A percentile compares a stretch with the other conserved stretches of the same genome.
These are phyloP conservation scores for Boletus huronensis DNA, from an alignment of 768 basidiomycete species.

Conservation along the genomic window DNA sequence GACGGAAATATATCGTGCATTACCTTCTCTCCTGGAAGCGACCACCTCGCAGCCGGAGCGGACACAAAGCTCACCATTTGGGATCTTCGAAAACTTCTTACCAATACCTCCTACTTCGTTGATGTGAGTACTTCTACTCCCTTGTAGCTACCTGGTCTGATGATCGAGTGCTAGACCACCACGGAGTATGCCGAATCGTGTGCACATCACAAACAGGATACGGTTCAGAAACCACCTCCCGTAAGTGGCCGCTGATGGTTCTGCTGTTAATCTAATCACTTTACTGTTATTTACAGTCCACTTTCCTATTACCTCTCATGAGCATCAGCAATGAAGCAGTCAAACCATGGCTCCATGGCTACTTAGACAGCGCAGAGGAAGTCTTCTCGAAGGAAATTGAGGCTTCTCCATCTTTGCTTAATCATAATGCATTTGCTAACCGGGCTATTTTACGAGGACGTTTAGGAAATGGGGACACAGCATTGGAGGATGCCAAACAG, in stretches of 20 bases:
- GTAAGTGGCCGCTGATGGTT: background rate
- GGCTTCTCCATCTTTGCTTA: background rate
- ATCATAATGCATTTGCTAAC: conserved; percentile 12
- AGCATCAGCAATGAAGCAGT: conserved; percentile 16
- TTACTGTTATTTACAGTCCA: background rate
- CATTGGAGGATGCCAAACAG: conserved; percentile 12
- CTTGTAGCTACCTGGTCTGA: background rate
- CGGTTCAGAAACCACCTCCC: background rate
- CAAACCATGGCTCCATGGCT: conserved; percentile 18
- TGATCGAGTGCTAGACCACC: background rate
- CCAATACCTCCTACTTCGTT: background rate
- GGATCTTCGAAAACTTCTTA: conserved; percentile 7
- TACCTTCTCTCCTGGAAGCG: conserved; percentile 8
- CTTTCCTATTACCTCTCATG: conserved; percentile 14
- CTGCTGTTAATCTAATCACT: background rate
- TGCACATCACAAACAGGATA: conserved; percentile 1
- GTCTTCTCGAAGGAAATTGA: conserved; percentile 11
- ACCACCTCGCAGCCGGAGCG: conserved; percentile 3
- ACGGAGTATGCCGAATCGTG: background rate
- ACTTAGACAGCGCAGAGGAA: conserved; percentile 5
- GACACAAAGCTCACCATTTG: conserved; percentile 13
- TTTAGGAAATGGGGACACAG: background rate
- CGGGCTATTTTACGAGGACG: conserved; percentile 15
- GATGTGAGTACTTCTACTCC: background rate
- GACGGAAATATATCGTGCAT: conserved; percentile 10